Evolutionary conservation across 192 early-diverging fungal species (phyloP).

Genomic region (Lunasporangiospora selenospora): DNA sequence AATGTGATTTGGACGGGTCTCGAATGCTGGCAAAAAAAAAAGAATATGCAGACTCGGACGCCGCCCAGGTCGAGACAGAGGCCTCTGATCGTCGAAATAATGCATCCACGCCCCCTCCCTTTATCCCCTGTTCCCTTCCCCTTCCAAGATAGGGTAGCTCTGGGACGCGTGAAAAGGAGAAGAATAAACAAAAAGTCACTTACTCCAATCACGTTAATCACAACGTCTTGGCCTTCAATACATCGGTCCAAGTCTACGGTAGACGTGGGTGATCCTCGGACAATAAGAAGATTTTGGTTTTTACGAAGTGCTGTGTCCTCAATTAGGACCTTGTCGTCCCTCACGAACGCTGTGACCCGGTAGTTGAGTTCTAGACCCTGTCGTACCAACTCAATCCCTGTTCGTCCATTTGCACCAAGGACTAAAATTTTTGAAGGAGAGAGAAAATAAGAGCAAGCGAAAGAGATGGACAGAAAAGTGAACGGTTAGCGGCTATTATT

Average conservation of each 20-base stretch:
- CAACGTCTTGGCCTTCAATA: slow-evolving; percentile 51
- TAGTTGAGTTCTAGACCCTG: slow-evolving; percentile 48
- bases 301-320: slow-evolving; percentile 30
- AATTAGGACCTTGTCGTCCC: slow-evolving; percentile 28
- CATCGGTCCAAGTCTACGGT: slow-evolving; percentile 44
- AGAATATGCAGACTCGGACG: too few relatives aligned
- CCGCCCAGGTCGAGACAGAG: neutral
- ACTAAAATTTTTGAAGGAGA: slow-evolving; percentile 10
- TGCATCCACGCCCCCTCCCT: too few relatives aligned
- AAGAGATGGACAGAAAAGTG: too few relatives aligned
- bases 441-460: neutral
- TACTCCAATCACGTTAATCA: slow-evolving; percentile 49
- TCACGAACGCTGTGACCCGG: slow-evolving; percentile 47
- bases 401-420: slow-evolving; percentile 46
- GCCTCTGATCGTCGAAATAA: too few relatives aligned
- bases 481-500: too few relatives aligned
- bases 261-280: slow-evolving; percentile 39
- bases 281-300: slow-evolving; percentile 48
- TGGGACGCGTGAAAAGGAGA: too few relatives aligned
- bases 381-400: slow-evolving; percentile 45
- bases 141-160: too few relatives aligned
- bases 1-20: too few relatives aligned
- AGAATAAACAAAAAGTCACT: neutral
- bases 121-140: too few relatives aligned
- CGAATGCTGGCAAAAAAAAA: too few relatives aligned